A percentile compares a stretch with the other conserved stretches of the same genome.
Evolutionary conservation across 495 filamentous ascomycete species (phyloP).

Genomic region (Neurospora tetrasperma): DNA sequence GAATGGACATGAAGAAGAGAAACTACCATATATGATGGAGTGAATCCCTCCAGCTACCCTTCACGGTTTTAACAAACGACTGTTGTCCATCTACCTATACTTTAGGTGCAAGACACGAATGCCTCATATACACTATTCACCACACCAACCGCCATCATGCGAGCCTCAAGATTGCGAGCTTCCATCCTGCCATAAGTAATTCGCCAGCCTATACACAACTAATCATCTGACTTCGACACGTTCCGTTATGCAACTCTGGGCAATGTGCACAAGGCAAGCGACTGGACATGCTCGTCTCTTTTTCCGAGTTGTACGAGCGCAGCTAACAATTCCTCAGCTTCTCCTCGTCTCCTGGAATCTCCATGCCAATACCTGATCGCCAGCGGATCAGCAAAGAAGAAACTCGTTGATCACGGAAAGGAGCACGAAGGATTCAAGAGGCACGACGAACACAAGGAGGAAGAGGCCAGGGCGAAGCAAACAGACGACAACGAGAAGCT

Average conservation of each 20-base stretch:
- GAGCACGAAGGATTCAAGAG: not conserved
- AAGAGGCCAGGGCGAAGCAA: slow-evolving; percentile 24
- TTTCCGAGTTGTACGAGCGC: not conserved
- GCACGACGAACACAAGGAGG: not conserved
- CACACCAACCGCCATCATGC: not conserved
- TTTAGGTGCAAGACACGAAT: not conserved
- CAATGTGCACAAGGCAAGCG: not conserved
- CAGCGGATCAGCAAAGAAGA: not conserved
- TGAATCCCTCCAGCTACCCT: not conserved
- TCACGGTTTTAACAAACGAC: not conserved
- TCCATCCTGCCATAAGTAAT: slow-evolving; percentile 2
- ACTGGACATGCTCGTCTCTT: slow-evolving; percentile 12
- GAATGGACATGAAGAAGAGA: not conserved
- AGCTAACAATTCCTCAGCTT: slow-evolving; percentile 3
- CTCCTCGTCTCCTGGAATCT: slow-evolving; percentile 11
- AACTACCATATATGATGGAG: not conserved
- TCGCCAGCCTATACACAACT: not conserved
- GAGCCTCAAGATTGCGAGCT: not conserved
- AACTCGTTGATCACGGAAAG: not conserved
- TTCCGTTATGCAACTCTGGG: slow-evolving; percentile 7
- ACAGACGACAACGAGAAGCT: not conserved
- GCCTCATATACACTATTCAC: not conserved
- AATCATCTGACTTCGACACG: not conserved
- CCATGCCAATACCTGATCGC: slow-evolving; percentile 5
- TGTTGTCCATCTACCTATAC: not conserved